A percentile compares a stretch with the other conserved stretches of the same genome.
These are phyloP conservation scores for Ustilago cynodontis DNA, from an alignment of 1,284 basidiomycete genomes.

Conservation along the genomic window DNA sequence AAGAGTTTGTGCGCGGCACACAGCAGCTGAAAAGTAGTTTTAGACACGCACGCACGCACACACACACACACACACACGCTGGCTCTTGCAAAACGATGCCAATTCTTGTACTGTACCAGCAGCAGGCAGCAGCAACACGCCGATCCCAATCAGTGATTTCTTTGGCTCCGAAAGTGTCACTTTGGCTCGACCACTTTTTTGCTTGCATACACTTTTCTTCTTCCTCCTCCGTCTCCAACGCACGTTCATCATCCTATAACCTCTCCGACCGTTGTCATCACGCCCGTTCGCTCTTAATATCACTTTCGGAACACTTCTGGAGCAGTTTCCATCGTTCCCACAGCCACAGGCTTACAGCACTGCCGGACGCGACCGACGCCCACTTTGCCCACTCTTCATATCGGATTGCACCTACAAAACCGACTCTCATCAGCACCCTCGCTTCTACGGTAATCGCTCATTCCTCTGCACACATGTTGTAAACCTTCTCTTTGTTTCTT, in stretches of 20 bases:
- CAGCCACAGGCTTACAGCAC: not conserved
- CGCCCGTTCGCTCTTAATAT: not conserved
- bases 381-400: conserved; percentile 1
- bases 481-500: not conserved
- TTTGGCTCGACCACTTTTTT: conserved; percentile 1
- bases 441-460: not conserved
- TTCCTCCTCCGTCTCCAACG: no score
- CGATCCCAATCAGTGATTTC: conserved; percentile 9
- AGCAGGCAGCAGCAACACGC: not conserved
- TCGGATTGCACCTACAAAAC: not conserved
- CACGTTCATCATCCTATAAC: not conserved
- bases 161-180: conserved; percentile 9
- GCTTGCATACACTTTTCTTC: not conserved
- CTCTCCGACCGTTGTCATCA: not conserved
- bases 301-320: not conserved
- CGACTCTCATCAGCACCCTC: not conserved
- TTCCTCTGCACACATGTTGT: conserved; percentile 19
- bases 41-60: not conserved
- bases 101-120: not conserved
- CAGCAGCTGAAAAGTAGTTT: not conserved
- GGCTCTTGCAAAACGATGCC: no score
- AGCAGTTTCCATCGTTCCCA: not conserved
- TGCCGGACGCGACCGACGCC: not conserved
- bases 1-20: conserved; percentile 4
- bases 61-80: not conserved